These are phyloP conservation scores for Thelonectria discophora DNA, from an alignment of 2,329 filamentous ascomycete species.

Conservation along the genomic window DNA sequence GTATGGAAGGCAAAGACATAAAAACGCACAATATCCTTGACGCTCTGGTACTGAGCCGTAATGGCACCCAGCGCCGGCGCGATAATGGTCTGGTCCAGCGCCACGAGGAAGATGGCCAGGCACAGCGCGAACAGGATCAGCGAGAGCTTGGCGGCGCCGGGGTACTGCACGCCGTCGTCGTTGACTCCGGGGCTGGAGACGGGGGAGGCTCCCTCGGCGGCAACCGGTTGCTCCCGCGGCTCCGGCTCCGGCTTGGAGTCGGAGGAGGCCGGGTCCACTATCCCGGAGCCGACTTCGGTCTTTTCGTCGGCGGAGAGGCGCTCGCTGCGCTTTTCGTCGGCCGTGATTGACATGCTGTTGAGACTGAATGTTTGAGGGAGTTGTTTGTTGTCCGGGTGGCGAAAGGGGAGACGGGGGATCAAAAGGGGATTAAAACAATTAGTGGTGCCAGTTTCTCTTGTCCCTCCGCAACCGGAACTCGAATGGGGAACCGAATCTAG, in stretches of 20 bases:
- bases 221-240: constrained; percentile 50
- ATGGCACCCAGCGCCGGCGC: constrained; percentile 63
- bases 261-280: constrained; percentile 27
- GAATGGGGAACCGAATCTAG: no score
- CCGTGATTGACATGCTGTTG: constrained; percentile 21
- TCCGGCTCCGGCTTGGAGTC: constrained; percentile 16
- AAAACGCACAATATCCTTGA: constrained; percentile 59
- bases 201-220: no score
- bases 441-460: neutral
- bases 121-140: constrained; percentile 56
- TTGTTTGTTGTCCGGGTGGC: no score
- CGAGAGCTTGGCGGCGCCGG: constrained; percentile 49
- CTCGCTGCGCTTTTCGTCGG: constrained; percentile 35
- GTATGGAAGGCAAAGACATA: no score
- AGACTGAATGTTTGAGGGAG: no score
- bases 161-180: constrained; percentile 45
- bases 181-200: neutral
- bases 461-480: no score
- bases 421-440: neutral
- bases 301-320: constrained; percentile 44
- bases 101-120: constrained; percentile 59
- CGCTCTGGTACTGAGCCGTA: constrained; percentile 54
- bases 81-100: constrained; percentile 62
- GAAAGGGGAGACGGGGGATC: neutral
- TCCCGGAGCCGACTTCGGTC: constrained; percentile 44